Evolutionary conservation across 108 stramenopile species (phyloP), one percentile per base, ranked within the genome.

Genomic region (Schizochytrium sp.): DNA sequence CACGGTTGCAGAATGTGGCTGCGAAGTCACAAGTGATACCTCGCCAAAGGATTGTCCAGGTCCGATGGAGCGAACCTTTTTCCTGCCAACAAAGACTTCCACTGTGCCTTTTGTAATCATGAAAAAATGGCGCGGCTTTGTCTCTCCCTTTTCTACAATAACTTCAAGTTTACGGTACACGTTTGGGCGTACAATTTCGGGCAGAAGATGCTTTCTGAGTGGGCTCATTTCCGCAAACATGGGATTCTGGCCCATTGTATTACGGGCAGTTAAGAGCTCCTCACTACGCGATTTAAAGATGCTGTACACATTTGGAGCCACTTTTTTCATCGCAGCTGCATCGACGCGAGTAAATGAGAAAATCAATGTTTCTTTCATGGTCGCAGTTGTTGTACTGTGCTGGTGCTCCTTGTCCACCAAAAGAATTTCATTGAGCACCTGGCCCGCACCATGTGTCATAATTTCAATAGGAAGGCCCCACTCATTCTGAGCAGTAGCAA

Each of bases 21-120:
- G 87, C 28, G 28, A 38, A 1, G 87, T 42, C n/a, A 87, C 87
- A 17, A 87, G 87, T 5, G 87, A 87, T 28, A 87, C 57, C 38
- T 87, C 87, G 28, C 87, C 87, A 3, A 87, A 87, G 87, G 19
- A 87, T 17, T 87, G 57, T 4, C 56, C 57, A 41, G 19, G 56
- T 5, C 57, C 57, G 8, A 87, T 40, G 56, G 87, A 59, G 5
- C 87, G 87, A 10, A 87, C 87, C 13, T 59, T 0, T 41, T 87
- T 87, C 57, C 57, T 13, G 13, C 40, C 40, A 28, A 57, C 57
- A 15, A 59, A 87, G 7, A 87, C 87, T 4, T 87, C 13, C 13
- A 56, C 41, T 4, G 13, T 17, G n/a, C 87, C 87, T 28, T 45
- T 40, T 56, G 28, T 2, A 40, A 87, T 28, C 57, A 87, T 87